These are phyloP conservation scores for Rubroshorea leprosula DNA, from an alignment of 345 rosid species.

Conservation along the genomic window DNA sequence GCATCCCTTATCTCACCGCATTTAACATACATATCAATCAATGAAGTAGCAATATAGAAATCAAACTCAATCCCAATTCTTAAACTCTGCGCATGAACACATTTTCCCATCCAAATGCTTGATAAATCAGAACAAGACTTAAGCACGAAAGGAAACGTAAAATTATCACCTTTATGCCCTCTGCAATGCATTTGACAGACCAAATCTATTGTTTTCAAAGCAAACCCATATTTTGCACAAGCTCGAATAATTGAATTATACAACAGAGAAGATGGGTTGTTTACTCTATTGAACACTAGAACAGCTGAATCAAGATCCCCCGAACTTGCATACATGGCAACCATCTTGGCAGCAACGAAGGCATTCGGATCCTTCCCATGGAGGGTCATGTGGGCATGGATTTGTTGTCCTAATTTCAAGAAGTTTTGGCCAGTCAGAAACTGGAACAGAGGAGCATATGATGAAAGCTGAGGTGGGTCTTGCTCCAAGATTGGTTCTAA, in stretches of 20 bases:
- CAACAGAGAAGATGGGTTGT: conserved; percentile 22
- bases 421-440: conserved; percentile 20
- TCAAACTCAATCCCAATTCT: conserved; percentile 43
- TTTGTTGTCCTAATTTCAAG: conserved; percentile 28
- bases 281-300: conserved; percentile 16
- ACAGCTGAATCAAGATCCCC: conserved; percentile 32
- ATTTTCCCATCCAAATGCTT: conserved; percentile 24
- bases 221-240: not conserved
- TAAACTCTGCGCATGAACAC: conserved; percentile 31
- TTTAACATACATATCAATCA: conserved; percentile 45
- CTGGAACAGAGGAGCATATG: conserved; percentile 29
- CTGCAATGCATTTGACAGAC: conserved; percentile 25
- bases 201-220: conserved; percentile 26
- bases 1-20: conserved; percentile 33
- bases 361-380: conserved; percentile 31
- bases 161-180: conserved; percentile 36
- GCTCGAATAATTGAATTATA: conserved; percentile 29
- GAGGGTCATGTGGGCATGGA: conserved; percentile 38
- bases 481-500: conserved; percentile 18
- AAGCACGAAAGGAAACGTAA: conserved; percentile 41
- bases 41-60: conserved; percentile 38
- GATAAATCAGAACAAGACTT: conserved; percentile 32
- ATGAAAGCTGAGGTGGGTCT: conserved; percentile 15
- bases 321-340: conserved; percentile 32
- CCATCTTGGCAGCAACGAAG: conserved; percentile 38